A percentile compares a stretch with the other conserved stretches of the same genome.
These are phyloP conservation scores for Talaromyces adpressus DNA, from an alignment of 495 filamentous ascomycete species.

Conservation along the genomic window DNA sequence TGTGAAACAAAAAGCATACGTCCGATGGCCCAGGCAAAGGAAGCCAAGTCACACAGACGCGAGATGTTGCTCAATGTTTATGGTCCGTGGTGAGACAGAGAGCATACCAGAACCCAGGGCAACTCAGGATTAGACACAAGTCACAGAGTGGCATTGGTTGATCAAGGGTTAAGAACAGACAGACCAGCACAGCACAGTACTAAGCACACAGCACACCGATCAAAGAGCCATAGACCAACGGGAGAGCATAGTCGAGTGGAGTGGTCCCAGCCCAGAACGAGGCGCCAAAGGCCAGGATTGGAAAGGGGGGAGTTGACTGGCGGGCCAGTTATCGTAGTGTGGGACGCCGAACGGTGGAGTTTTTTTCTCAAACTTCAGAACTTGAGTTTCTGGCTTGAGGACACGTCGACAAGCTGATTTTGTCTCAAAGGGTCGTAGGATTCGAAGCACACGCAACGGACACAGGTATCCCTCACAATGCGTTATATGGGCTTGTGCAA, in stretches of 20 bases:
- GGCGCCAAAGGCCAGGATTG: background rate
- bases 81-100: background rate
- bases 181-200: background rate
- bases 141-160: background rate
- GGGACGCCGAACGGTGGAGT: conserved; percentile 3
- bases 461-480: background rate
- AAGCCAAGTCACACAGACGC: conserved; percentile 6
- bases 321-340: background rate
- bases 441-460: background rate
- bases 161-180: background rate
- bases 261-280: background rate
- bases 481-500: background rate
- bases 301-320: background rate
- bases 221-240: background rate
- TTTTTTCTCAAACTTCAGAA: background rate
- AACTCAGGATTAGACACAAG: background rate
- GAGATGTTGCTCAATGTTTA: background rate
- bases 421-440: background rate
- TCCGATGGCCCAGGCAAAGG: background rate
- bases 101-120: background rate
- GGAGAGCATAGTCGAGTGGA: background rate
- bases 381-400: background rate
- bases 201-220: conserved; percentile 1
- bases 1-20: conserved; percentile 2
- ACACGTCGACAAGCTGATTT: background rate